These are phyloP conservation scores for Oehlia diaphana DNA, from an alignment of 192 early-diverging fungal genomes.

Conservation along the genomic window DNA sequence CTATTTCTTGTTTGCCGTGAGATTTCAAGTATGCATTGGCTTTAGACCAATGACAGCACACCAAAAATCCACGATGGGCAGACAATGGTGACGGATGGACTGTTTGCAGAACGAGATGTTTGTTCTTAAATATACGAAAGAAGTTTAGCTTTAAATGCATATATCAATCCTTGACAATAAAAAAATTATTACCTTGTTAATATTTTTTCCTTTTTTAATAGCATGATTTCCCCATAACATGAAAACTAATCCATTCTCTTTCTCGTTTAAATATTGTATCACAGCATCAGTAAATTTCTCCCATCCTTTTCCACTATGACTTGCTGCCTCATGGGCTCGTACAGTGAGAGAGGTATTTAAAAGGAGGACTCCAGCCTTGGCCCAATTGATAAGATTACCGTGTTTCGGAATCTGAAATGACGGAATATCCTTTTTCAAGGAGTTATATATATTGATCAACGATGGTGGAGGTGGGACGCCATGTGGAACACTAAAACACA, in stretches of 20 bases:
- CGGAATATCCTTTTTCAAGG: constrained; percentile 69
- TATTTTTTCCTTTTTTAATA: constrained; percentile 75
- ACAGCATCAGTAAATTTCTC: constrained; percentile 84
- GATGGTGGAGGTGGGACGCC: constrained; percentile 82
- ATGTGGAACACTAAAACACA: constrained; percentile 88
- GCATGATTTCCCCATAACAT: constrained; percentile 92
- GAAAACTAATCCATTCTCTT: constrained; percentile 74
- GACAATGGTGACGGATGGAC: constrained; percentile 93
- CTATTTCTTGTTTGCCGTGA: constrained; percentile 57
- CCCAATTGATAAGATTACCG: constrained; percentile 81
- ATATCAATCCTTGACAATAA: neutral
- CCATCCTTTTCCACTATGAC: constrained; percentile 85
- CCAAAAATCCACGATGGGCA: constrained; percentile 86
- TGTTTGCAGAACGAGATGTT: constrained; percentile 80
- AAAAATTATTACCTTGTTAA: constrained; percentile 54
- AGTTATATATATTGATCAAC: constrained; percentile 89
- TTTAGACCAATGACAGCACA: constrained; percentile 79
- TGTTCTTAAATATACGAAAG: constrained; percentile 38
- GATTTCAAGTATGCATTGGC: constrained; percentile 81
- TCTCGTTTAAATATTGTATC: constrained; percentile 67
- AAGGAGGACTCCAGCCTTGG: constrained; percentile 83
- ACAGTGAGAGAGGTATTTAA: constrained; percentile 91
- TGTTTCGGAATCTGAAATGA: constrained; percentile 71
- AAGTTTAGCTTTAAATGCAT: neutral
- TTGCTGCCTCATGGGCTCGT: constrained; percentile 71